Evolutionary conservation across 352 stramenopile species (phyloP), one percentile per base, ranked within the genome.

Genomic region (Lagenidium giganteum): DNA sequence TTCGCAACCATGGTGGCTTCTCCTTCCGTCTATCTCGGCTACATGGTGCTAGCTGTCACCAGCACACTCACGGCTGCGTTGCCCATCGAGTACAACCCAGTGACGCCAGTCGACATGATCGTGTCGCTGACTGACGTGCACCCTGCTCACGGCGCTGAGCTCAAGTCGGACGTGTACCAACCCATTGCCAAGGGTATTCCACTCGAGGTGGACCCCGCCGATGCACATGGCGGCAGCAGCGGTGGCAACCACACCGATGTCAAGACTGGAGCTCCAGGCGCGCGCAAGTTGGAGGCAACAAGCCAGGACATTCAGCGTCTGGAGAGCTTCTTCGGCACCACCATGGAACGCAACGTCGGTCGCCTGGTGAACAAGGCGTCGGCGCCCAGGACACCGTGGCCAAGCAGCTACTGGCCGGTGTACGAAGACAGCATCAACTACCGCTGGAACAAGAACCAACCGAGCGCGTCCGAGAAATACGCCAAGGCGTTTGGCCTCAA

Each of bases 381-480:
- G 16, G 64, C 48, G 5, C 33, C 51, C 21, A 42, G 5, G 1
- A 59, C 30, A 14, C 68, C 68, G 27, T 81, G 68, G 68, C 63
- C 68, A 9, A 43, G 61, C 26, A 76, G 63, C 54, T 86, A 86
- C 66, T 86, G 70, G 67, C 70, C 73, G 4, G 60, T 51, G 26
- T 83, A 72, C 55, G 51, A 68, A 28, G 73, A 86, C 57, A 63
- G 70, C 34, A 86, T 86, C 63, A 83, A 86, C 60, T 42, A 58
- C 47, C 42, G 57, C 6, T 74, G 69, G 70, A 64, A 23, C 47
- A 25, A 17, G 11, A 30, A 20, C 2, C 17, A 54, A 11, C 22
- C 39, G n/a, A 47, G 37, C n/a, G 37, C 47, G 3, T 18, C 47
- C 17, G 37, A 48, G 31, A 54, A 54, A 31, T 54, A 54, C 17